Conservation (phyloP, 331 rosid genomes). For the Phaseolus coccineus region DNA sequence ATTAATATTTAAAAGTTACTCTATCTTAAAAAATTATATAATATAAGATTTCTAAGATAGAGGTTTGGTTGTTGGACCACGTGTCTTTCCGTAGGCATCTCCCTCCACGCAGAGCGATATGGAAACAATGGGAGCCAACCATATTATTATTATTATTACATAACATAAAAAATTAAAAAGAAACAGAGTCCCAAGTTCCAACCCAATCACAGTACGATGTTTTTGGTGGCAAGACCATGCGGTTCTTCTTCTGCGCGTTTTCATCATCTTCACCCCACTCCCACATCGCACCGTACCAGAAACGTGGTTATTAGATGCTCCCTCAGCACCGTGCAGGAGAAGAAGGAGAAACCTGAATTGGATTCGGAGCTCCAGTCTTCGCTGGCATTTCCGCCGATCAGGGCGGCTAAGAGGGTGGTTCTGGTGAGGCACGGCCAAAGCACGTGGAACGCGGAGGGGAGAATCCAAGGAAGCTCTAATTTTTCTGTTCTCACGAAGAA, state of each 20-base stretch:
- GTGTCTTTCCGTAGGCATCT: slow-evolving; percentile 44
- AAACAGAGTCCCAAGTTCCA: neutral
- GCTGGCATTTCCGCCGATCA: slow-evolving; percentile 57
- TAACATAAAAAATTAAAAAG: neutral
- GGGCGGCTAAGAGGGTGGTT: slow-evolving; percentile 75
- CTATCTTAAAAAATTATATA: too few species aligned
- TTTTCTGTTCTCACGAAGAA: slow-evolving; percentile 86
- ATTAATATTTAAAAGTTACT: too few species aligned
- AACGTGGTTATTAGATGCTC: slow-evolving; percentile 53
- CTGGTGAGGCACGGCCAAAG: slow-evolving; percentile 96
- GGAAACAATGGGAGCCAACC: slow-evolving; percentile 48
- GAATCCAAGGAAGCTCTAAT: slow-evolving; percentile 94
- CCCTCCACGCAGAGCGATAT: slow-evolving; percentile 40
- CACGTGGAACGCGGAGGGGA: slow-evolving; percentile 95
- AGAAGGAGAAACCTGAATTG: slow-evolving; percentile 40
- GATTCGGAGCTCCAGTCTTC: slow-evolving; percentile 53
- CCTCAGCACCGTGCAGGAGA: slow-evolving; percentile 53
- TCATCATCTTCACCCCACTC: slow-evolving; percentile 8
- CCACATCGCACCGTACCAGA: slow-evolving; percentile 5
- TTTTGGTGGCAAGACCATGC: slow-evolving; percentile 38
- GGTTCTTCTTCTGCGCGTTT: neutral
- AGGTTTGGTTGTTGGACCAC: slow-evolving; percentile 28
- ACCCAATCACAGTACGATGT: slow-evolving; percentile 43
- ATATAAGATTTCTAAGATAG: neutral
- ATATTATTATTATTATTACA: too few species aligned